These are phyloP conservation scores for Dendrobium officinale DNA, from an alignment of 106 monocot genomes.

Conservation along the genomic window DNA sequence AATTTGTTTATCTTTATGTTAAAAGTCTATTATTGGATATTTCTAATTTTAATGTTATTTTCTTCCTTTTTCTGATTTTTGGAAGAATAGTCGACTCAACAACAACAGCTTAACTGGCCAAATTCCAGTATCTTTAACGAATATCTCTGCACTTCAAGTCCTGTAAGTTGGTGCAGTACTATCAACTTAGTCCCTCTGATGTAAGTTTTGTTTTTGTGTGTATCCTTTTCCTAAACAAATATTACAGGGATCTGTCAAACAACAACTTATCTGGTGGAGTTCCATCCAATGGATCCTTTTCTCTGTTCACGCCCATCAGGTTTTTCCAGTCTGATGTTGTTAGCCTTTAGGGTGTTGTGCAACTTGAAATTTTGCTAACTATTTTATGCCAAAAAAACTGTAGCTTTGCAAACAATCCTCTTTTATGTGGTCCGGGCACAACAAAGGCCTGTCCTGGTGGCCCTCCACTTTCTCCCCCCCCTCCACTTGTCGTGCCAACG, in stretches of 20 bases:
- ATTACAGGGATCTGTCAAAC: slow-evolving; percentile 56
- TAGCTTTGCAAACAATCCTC: slow-evolving; percentile 41
- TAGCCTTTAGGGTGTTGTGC: background rate
- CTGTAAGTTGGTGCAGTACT: slow-evolving; percentile 37
- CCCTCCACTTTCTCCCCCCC: slow-evolving; percentile 51
- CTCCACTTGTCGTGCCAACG: slow-evolving; percentile 25
- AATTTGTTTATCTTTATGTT: background rate
- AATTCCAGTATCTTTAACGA: slow-evolving; percentile 50
- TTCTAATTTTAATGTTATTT: slow-evolving; percentile 11
- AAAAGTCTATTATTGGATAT: background rate
- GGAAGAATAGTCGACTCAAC: slow-evolving; percentile 58
- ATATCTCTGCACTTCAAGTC: slow-evolving; percentile 47
- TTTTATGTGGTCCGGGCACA: slow-evolving; percentile 30
- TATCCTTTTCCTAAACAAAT: slow-evolving; percentile 5
- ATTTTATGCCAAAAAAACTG: slow-evolving; percentile 9
- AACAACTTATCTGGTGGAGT: slow-evolving; percentile 50
- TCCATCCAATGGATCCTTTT: slow-evolving; percentile 60
- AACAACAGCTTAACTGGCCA: slow-evolving; percentile 52
- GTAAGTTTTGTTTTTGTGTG: background rate
- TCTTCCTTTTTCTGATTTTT: slow-evolving; percentile 12
- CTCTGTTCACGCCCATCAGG: slow-evolving; percentile 69
- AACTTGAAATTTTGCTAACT: slow-evolving; percentile 4
- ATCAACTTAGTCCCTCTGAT: background rate
- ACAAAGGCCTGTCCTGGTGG: slow-evolving; percentile 34
- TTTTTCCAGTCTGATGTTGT: slow-evolving; percentile 6